Conservation (phyloP, 2,329 filamentous ascomycete species). For the Keithomyces neogunnii region DNA sequence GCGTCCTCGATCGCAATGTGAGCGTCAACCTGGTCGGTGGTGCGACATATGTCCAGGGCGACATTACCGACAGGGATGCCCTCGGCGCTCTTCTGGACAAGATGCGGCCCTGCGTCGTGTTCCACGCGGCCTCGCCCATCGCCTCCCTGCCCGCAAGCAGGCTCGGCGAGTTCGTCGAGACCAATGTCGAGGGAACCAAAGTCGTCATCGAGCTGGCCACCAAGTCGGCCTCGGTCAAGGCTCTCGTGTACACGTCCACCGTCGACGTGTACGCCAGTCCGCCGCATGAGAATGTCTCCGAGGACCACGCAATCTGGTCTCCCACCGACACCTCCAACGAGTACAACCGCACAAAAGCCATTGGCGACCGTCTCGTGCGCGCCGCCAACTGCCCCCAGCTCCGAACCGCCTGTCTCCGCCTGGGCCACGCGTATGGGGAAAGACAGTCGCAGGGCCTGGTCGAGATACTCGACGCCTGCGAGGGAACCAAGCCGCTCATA, state of each 20-base stretch:
- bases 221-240: conserved; percentile 12
- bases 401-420: conserved; percentile 17
- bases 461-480: conserved; percentile 23
- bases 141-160: conserved; percentile 12
- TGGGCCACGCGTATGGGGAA: conserved; percentile 25
- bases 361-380: conserved; percentile 21
- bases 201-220: conserved; percentile 16
- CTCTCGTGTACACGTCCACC: conserved; percentile 24
- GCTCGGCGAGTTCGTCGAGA: conserved; percentile 13
- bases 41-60: conserved; percentile 17
- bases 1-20: conserved; percentile 9
- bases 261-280: conserved; percentile 19
- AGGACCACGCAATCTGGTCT: conserved; percentile 16
- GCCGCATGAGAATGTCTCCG: conserved; percentile 15
- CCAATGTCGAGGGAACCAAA: conserved; percentile 24
- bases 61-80: conserved; percentile 14
- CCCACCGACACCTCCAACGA: conserved; percentile 14
- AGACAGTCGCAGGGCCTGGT: conserved; percentile 19
- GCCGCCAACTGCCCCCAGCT: conserved; percentile 18
- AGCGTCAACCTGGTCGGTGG: conserved; percentile 14
- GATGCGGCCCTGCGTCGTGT: conserved; percentile 19
- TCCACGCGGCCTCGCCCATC: conserved; percentile 23
- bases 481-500: conserved; percentile 22
- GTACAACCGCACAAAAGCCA: conserved; percentile 23
- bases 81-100: conserved; percentile 12